A percentile compares a stretch with the other conserved stretches of the same genome.
These are phyloP conservation scores for Rutidosis leptorrhynchoides DNA, from an alignment of 129 eudicot genomes.

Conservation along the genomic window DNA sequence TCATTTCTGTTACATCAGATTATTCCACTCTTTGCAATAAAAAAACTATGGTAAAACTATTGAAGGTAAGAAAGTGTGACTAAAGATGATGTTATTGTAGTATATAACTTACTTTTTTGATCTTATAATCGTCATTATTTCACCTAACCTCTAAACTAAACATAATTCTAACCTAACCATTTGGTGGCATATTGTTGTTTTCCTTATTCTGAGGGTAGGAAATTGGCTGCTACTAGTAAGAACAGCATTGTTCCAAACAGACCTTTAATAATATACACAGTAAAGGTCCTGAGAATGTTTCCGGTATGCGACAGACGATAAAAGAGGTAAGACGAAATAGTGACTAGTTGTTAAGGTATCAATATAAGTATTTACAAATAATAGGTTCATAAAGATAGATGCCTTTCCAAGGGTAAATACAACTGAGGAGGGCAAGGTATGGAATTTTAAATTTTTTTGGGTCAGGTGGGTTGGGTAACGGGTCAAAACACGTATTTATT, in stretches of 20 bases:
- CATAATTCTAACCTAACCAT: slow-evolving; percentile 35
- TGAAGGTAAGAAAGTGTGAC: slow-evolving; percentile 4
- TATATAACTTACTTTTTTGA: slow-evolving; percentile 18
- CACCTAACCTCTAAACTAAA: slow-evolving; percentile 30
- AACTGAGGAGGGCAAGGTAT: no score
- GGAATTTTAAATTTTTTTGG: background rate
- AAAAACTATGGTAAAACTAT: slow-evolving; percentile 8
- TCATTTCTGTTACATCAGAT: no score
- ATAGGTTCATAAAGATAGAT: background rate
- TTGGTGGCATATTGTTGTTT: slow-evolving; percentile 35
- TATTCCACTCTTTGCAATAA: slow-evolving; percentile 16
- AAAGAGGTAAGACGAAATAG: background rate
- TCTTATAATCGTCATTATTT: slow-evolving; percentile 24
- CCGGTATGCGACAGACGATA: background rate
- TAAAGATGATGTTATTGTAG: background rate
- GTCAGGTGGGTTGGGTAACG: background rate
- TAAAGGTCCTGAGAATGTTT: slow-evolving; percentile 16
- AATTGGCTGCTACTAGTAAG: slow-evolving; percentile 10
- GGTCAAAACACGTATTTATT: background rate
- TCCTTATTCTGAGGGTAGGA: slow-evolving; percentile 19
- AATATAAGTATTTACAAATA: background rate
- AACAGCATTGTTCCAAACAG: slow-evolving; percentile 20
- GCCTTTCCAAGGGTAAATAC: background rate
- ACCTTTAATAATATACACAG: slow-evolving; percentile 2
- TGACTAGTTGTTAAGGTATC: background rate